These are phyloP conservation scores for Mycena pura DNA, from an alignment of 768 basidiomycete genomes.

Conservation along the genomic window DNA sequence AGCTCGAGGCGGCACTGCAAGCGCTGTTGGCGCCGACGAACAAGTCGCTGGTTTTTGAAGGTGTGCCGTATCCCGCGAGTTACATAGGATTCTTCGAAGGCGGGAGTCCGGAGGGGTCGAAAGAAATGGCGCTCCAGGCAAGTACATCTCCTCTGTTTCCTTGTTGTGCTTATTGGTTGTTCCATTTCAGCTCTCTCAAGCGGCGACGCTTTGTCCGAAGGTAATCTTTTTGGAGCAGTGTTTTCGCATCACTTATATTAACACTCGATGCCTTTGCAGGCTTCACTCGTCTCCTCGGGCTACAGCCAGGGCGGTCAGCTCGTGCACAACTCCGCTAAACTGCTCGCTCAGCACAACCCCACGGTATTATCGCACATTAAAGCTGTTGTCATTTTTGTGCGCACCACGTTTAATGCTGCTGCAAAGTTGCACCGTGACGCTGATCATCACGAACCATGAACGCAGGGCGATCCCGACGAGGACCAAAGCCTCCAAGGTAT, in stretches of 20 bases:
- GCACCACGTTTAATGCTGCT: no score
- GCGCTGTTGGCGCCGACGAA: neutral
- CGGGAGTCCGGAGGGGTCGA: neutral
- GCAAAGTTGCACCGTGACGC: neutral
- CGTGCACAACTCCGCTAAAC: neutral
- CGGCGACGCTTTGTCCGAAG: neutral
- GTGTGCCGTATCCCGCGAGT: neutral
- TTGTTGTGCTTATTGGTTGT: no score
- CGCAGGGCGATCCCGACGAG: neutral
- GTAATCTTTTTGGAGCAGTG: no score
- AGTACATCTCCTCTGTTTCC: neutral
- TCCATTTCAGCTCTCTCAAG: neutral
- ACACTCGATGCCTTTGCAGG: neutral
- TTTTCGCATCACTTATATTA: neutral
- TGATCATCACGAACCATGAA: no score
- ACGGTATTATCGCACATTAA: neutral
- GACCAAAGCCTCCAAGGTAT: neutral
- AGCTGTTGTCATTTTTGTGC: neutral
- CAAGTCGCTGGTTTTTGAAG: neutral
- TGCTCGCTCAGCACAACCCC: no score
- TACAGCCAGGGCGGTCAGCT: slow-evolving; percentile 1
- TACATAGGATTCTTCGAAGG: neutral
- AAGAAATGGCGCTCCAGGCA: neutral
- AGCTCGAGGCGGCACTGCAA: neutral
- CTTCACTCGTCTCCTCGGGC: neutral